Conservation (phyloP, 176 grass and related monocot genomes). For the Oryza brachyantha region DNA sequence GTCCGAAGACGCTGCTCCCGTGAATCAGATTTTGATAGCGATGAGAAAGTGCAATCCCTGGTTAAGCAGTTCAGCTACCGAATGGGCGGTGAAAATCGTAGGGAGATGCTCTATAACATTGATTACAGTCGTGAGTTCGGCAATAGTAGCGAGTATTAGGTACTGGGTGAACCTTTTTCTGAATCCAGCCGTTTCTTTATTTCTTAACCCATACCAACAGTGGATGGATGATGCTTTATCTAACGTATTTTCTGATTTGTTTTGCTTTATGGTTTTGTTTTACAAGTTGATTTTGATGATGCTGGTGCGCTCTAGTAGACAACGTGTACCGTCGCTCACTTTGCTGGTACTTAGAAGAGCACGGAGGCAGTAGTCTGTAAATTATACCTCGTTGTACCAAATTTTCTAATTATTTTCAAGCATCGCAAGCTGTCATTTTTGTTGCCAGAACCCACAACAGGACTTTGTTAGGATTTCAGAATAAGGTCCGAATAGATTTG, state of each 20-base stretch:
- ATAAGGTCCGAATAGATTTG: slow-evolving; percentile 33
- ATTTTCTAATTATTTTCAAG: slow-evolving; percentile 17
- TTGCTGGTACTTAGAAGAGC: slow-evolving; percentile 27
- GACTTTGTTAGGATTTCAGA: slow-evolving; percentile 31
- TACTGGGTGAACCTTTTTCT: slow-evolving; percentile 11
- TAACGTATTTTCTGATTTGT: not conserved
- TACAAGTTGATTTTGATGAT: slow-evolving; percentile 26
- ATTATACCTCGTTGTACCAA: slow-evolving; percentile 40
- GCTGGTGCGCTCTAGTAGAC: slow-evolving; percentile 27
- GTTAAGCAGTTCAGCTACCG: slow-evolving; percentile 59
- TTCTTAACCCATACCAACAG: not conserved
- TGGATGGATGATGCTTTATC: not conserved
- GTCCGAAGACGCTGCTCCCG: slow-evolving; percentile 80
- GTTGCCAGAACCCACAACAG: slow-evolving; percentile 1
- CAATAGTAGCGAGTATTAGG: not conserved
- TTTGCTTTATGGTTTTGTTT: not conserved
- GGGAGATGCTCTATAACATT: slow-evolving; percentile 76
- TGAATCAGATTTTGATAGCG: slow-evolving; percentile 71
- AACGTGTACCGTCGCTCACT: not conserved
- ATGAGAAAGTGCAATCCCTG: slow-evolving; percentile 64
- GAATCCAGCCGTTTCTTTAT: not conserved
- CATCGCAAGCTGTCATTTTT: slow-evolving; percentile 17
- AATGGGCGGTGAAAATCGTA: slow-evolving; percentile 68
- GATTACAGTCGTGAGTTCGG: slow-evolving; percentile 59
- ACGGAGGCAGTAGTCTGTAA: slow-evolving; percentile 46